Percentiles rank a stretch among this genome's conserved stretches.
phyloP scores from a whole-genome alignment of 2,329 filamentous ascomycete genomes.

The Lachnellula arida region DNA sequence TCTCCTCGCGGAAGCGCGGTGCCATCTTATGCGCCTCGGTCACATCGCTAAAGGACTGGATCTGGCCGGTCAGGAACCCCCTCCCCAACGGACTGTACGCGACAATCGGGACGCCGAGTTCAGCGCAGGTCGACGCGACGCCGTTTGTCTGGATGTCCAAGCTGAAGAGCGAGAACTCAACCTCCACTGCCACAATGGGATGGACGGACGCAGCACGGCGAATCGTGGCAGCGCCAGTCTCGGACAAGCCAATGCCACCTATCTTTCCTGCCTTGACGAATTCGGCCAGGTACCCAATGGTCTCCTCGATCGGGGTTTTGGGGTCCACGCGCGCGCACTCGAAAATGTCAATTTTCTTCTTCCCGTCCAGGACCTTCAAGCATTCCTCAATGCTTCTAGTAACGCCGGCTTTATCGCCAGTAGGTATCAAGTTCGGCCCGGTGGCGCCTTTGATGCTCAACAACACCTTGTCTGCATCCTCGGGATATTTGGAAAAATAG shows the following conservation, averaged over 20 bases:
- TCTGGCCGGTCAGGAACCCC: constrained; percentile 50
- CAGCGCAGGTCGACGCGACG: constrained; percentile 43
- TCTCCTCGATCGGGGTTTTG: constrained; percentile 35
- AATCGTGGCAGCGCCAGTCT: constrained; percentile 37
- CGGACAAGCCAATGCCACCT: constrained; percentile 37
- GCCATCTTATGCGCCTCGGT: constrained; percentile 48
- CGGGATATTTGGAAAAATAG: constrained; percentile 59
- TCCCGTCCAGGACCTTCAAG: constrained; percentile 40
- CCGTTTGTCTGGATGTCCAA: constrained; percentile 31
- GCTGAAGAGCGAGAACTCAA: constrained; percentile 36
- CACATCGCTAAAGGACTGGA: constrained; percentile 48
- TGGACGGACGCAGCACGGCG: constrained; percentile 33
- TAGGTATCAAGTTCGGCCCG: constrained; percentile 33
- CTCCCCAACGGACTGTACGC: constrained; percentile 60
- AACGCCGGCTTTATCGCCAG: constrained; percentile 40
- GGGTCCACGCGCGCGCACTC: constrained; percentile 44
- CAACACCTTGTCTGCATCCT: constrained; percentile 57
- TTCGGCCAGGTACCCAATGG: constrained; percentile 23
- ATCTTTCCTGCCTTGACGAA: constrained; percentile 38
- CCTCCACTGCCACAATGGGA: constrained; percentile 38
- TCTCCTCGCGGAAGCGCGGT: constrained; percentile 57
- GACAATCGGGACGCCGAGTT: constrained; percentile 62
- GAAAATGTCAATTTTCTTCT: constrained; percentile 48
- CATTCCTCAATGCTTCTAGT: constrained; percentile 53
- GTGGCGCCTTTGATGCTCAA: constrained; percentile 56